Conservation (phyloP, 345 rosid genomes). For the Raphanus raphanistrum region DNA sequence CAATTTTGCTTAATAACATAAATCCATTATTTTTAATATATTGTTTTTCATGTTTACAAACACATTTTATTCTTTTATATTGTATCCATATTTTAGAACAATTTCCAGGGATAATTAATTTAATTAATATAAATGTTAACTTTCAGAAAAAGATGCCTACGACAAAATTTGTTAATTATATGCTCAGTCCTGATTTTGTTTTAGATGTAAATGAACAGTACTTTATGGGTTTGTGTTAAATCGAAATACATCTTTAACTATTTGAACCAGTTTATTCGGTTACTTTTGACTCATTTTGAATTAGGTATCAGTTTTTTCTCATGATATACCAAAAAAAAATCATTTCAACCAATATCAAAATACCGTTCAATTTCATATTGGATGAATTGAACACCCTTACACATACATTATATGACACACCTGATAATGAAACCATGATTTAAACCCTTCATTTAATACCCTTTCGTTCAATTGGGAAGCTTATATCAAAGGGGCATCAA, state of each 20-base stretch:
- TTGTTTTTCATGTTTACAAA: too few species aligned
- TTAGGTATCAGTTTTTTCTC: not conserved
- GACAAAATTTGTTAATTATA: not conserved
- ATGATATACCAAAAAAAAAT: not conserved
- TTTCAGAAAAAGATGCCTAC: not conserved
- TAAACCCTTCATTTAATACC: not conserved
- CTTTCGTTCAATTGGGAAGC: not conserved
- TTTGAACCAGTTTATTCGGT: not conserved
- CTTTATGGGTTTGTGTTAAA: not conserved
- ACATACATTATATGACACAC: not conserved
- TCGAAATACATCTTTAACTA: not conserved
- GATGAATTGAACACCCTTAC: not conserved
- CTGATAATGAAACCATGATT: not conserved
- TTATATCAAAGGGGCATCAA: conserved; percentile 7
- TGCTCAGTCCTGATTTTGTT: not conserved
- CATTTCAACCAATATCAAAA: not conserved
- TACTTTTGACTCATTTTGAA: not conserved
- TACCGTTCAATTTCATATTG: not conserved
- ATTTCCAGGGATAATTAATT: too few species aligned
- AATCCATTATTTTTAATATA: too few species aligned
- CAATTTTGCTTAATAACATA: too few species aligned
- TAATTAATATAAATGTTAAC: too few species aligned
- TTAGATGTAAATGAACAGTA: not conserved
- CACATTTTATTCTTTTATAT: too few species aligned
- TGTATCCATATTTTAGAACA: not conserved